Conservation (phyloP, 257 asterid genomes). For the Lithospermum erythrorhizon region DNA sequence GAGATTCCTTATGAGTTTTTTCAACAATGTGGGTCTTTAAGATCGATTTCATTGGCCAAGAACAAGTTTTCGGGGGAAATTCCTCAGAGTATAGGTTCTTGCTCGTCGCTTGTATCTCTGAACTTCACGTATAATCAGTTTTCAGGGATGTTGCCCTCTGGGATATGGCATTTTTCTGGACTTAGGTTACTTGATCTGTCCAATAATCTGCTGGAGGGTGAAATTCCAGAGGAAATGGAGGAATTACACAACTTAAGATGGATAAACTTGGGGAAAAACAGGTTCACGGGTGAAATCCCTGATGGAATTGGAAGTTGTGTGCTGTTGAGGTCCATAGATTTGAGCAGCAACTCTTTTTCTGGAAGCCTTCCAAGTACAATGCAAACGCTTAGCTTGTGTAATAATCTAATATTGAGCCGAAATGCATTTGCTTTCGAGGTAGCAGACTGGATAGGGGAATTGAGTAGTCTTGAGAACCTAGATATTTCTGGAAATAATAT, state of each 20-base stretch:
- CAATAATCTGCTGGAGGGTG: conserved; percentile 57
- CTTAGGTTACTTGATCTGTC: conserved; percentile 75
- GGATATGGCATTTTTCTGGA: conserved; percentile 57
- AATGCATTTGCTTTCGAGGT: conserved; percentile 42
- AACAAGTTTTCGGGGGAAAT: conserved; percentile 65
- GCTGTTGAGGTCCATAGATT: conserved; percentile 56
- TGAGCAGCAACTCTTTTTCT: conserved; percentile 44
- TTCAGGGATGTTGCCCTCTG: conserved; percentile 57
- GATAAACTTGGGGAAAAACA: conserved; percentile 42
- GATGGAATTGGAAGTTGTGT: conserved; percentile 53
- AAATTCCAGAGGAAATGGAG: conserved; percentile 42
- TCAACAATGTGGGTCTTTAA: conserved; percentile 69
- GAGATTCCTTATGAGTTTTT: conserved; percentile 49
- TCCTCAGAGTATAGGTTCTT: conserved; percentile 67
- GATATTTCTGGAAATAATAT: conserved; percentile 63
- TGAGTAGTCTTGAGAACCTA: conserved; percentile 53
- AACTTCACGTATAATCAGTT: conserved; percentile 71
- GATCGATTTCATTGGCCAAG: conserved; percentile 58
- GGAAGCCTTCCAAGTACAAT: conserved; percentile 58
- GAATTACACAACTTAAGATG: conserved; percentile 50
- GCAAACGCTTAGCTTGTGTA: conserved; percentile 62
- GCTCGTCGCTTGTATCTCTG: conserved; percentile 51
- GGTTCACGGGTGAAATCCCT: conserved; percentile 51
- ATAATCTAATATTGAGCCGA: conserved; percentile 25
- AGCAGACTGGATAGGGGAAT: conserved; percentile 73